Evolutionary conservation across 1,139 yeast species (phyloP).

Genomic region (Scheffersomyces parashehatae): DNA sequence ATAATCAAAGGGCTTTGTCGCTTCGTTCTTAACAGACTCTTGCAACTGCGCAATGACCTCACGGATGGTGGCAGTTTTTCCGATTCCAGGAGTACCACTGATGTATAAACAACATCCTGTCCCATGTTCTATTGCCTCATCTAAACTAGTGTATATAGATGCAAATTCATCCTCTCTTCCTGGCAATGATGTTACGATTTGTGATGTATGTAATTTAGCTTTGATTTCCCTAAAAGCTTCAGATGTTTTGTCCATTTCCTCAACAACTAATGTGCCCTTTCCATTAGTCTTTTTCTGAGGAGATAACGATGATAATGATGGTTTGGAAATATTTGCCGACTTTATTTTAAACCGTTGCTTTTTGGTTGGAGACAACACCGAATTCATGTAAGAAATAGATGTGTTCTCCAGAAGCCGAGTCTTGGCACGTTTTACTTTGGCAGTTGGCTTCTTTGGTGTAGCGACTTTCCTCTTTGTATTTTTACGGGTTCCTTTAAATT

Average conservation of each 20-base stretch:
- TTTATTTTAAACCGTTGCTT: not conserved
- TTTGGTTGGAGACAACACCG: constrained; percentile 5
- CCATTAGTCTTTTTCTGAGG: not conserved
- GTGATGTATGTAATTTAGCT: constrained; percentile 62
- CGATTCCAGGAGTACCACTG: constrained; percentile 98
- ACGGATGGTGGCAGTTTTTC: constrained; percentile 91
- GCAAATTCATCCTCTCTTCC: constrained; percentile 88
- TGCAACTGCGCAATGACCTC: constrained; percentile 76
- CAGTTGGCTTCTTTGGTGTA: constrained; percentile 4
- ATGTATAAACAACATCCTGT: constrained; percentile 86
- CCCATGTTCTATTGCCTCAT: constrained; percentile 68
- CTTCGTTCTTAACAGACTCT: constrained; percentile 44
- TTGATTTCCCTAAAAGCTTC: constrained; percentile 55
- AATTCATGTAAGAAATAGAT: constrained; percentile 6
- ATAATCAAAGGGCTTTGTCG: constrained; percentile 62
- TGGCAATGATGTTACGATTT: constrained; percentile 67
- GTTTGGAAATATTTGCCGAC: not conserved
- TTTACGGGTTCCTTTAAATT: not conserved
- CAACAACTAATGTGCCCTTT: not conserved
- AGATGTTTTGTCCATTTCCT: not conserved
- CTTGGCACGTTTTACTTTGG: constrained; percentile 5
- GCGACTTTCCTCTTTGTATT: not conserved
- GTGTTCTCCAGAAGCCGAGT: constrained; percentile 12
- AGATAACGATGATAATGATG: constrained; percentile 1
- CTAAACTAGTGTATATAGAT: constrained; percentile 69